Evolutionary conservation across 371 early-diverging fungal genomes (phyloP), one percentile per base, ranked within the genome.

Genomic region (Mucor ambiguus): DNA sequence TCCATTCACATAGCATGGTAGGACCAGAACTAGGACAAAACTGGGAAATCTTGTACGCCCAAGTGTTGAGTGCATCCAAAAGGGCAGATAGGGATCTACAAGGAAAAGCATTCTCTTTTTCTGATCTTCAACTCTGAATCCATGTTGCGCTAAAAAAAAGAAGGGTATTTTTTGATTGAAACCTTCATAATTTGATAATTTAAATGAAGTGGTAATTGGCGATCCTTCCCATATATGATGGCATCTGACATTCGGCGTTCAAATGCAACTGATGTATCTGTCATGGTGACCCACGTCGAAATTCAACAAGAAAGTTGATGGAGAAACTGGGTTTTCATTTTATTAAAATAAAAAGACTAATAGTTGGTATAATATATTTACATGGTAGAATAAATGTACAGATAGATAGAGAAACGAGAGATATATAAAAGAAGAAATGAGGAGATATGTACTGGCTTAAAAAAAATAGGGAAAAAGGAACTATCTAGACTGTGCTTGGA

Each of bases 211-310:
- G 11, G 46, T 46, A 46, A 46, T 46, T 46, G 52, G 26, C 28
- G 26, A 52, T 28, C 52, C 16, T 52, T 16, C 12, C 28, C 52
- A 16, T 52, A 24, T 52, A 16, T 52, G 52, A 52, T 24, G 24
- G 5, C 2, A 52, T 46, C 20, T 52, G 52, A 28, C 52, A 46
- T 26, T 52, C 28, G 52, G 52, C 16, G 52, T 28, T 52, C 26
- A 52, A 52, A 52, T 52, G 28, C 14, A 52, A 41, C 33, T 9
- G 37, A 18, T 16, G 2, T 52, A 24, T 52, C 52, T 52, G 14
- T 52, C 52, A 52, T 52, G 52, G 52, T 52, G 52, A 52, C 52
- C 52, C 52, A 52, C 26, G 52, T 52, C 52, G 52, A 52, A 49
- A 28, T 52, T 26, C 24, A 12, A 28, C 52, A 49, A 28, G 14